Conservation (phyloP, 257 asterid genomes). For the Cinchona pubescens region DNA sequence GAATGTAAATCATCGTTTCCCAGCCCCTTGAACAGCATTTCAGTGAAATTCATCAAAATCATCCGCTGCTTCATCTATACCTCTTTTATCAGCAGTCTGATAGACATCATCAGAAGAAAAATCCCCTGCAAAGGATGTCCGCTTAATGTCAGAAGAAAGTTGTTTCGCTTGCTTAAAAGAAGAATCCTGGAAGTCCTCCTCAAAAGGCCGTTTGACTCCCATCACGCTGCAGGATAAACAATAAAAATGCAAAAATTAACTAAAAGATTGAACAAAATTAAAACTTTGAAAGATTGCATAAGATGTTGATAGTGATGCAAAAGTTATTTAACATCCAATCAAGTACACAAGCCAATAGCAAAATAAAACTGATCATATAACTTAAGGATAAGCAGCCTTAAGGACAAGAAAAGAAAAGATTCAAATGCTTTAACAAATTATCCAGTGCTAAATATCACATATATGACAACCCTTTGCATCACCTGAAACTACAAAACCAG, state of each 20-base stretch:
- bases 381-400: neutral
- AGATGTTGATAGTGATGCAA: neutral
- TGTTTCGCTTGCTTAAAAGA: slow-evolving; percentile 59
- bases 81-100: slow-evolving; percentile 25
- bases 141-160: slow-evolving; percentile 26
- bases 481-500: neutral
- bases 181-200: slow-evolving; percentile 53
- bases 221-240: slow-evolving; percentile 30
- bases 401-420: neutral
- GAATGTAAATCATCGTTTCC: slow-evolving; percentile 25
- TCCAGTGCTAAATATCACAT: neutral
- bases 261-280: neutral
- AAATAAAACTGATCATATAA: neutral
- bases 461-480: neutral
- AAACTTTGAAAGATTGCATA: neutral
- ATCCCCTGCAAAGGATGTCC: slow-evolving; percentile 22
- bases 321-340: no score
- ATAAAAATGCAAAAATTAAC: neutral
- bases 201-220: slow-evolving; percentile 67
- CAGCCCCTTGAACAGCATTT: slow-evolving; percentile 18
- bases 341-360: neutral
- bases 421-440: neutral
- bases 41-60: slow-evolving; percentile 15
- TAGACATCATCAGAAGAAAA: slow-evolving; percentile 28
- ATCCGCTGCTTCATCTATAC: slow-evolving; percentile 31